phyloP scores from a whole-genome alignment of 129 eudicot species.

The Pittosporum tobira region DNA sequence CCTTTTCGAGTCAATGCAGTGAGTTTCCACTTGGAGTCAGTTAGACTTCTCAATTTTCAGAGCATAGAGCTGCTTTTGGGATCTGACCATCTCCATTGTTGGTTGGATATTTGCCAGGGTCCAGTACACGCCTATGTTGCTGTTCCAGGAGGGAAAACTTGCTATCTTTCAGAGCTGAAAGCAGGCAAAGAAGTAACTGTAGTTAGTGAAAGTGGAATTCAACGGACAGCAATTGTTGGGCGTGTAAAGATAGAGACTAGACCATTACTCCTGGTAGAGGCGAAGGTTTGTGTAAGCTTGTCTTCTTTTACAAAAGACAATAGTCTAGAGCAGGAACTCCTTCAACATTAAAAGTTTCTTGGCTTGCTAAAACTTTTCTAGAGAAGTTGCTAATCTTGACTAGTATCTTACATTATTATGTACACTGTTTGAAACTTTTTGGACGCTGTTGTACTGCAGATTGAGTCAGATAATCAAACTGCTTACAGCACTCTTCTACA shows the following conservation, averaged over 20 bases:
- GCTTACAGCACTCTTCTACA: constrained; percentile 68
- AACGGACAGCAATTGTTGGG: constrained; percentile 82
- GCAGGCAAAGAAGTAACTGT: constrained; percentile 78
- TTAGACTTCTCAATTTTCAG: neutral
- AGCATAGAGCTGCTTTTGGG: neutral
- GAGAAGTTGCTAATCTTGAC: neutral
- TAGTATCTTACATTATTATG: neutral
- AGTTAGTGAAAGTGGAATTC: constrained; percentile 68
- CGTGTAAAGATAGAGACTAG: constrained; percentile 93
- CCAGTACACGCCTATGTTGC: constrained; percentile 97
- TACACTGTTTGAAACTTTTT: neutral
- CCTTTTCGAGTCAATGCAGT: constrained; percentile 98
- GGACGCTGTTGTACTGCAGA: constrained; percentile 27
- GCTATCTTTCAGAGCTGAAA: constrained; percentile 90
- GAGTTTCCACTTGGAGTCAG: constrained; percentile 25
- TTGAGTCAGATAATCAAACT: constrained; percentile 32
- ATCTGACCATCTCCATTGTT: neutral
- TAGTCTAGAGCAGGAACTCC: neutral
- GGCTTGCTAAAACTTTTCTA: neutral
- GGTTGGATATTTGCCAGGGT: constrained; percentile 44
- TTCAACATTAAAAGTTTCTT: neutral
- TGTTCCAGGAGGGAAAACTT: constrained; percentile 85
- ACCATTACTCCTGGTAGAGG: constrained; percentile 70
- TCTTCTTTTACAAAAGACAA: neutral
- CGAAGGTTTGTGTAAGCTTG: constrained; percentile 44